Base-by-base conservation (phyloP, 2,329 filamentous ascomycete species). In the Pestalotiopsis sp. region DNA sequence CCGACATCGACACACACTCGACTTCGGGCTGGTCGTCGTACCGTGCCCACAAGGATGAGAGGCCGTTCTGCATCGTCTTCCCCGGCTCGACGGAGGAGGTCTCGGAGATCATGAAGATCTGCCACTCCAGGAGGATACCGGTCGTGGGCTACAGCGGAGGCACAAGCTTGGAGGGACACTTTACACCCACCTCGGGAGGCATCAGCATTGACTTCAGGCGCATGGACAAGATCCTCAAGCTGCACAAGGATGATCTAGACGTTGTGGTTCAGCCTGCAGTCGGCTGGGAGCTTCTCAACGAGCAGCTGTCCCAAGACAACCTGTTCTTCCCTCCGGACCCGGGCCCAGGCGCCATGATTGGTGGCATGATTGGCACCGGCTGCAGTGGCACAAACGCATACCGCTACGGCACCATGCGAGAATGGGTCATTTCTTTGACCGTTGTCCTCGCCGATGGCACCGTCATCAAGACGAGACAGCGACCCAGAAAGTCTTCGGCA, bases 291-390 rank as follows among this genome's bases (percentile, higher is more conserved):
- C 77, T 86, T 1, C 82, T 97, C 25, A 96, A 96, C 77, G 90
- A 93, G 76, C 84, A 90, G 71, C 84, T 97, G 45, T 83, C 82
- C 5, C 84, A 88, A 41, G 86, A 92, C 60, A 90, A 90, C 38
- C 84, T 97, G 0, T 96, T 96, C 83, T 95, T 96, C 77, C 93
- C 93, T 4, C 92, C 93, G 0, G 93, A 97, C 76, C 93, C 93
- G 4, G 93, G 93, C 36, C 93, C 93, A 61, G 92, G 92, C 7
- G 93, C 93, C 65, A 92, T 92, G 86, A 95, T 97, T 71, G 93
- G 93, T 64, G 93, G 93, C 23, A 93, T 93, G 91, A 87, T 93
- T 3, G 90, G 89, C 1, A 93, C 91, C 12, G 84, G 84, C 62
- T 86, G 84, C 77, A 86, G 84, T 69, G 93, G 93, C 63, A 96